phyloP scores from a whole-genome alignment of 371 early-diverging fungal species.

The Rhizopus microsporus region DNA sequence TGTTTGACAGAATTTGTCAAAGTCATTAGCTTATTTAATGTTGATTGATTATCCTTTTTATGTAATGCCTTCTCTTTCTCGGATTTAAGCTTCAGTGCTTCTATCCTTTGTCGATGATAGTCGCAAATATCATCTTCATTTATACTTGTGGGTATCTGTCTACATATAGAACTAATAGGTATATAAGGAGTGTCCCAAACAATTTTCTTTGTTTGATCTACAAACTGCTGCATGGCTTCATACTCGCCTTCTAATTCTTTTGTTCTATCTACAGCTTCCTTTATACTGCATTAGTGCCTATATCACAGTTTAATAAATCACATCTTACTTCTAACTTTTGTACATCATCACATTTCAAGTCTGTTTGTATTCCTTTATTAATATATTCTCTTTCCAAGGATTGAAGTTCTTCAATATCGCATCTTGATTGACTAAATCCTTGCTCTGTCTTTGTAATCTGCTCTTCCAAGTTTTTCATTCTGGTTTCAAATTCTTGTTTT shows the following conservation, averaged over 20 bases:
- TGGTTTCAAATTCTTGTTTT: conserved; percentile 14
- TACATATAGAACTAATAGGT: conserved; percentile 10
- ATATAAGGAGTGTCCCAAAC: conserved; percentile 21
- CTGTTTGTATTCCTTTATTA: conserved; percentile 18
- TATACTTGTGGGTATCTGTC: conserved; percentile 15
- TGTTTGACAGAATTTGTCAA: conserved; percentile 14
- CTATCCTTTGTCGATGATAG: conserved; percentile 14
- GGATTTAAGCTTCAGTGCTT: not conserved
- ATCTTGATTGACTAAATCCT: conserved; percentile 12
- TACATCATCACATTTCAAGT: conserved; percentile 7
- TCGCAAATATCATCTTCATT: conserved; percentile 16
- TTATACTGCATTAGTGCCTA: not conserved
- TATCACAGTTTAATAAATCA: not conserved
- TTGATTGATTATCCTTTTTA: conserved; percentile 10
- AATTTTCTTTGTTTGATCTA: conserved; percentile 10
- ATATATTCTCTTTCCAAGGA: conserved; percentile 17
- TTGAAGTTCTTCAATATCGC: conserved; percentile 16
- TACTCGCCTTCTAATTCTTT: conserved; percentile 3
- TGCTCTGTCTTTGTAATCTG: conserved; percentile 16
- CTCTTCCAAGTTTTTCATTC: conserved; percentile 16
- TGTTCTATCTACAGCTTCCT: not conserved
- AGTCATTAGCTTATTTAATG: conserved; percentile 13
- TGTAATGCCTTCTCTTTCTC: conserved; percentile 3
- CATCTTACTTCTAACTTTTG: not conserved
- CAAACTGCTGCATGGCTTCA: conserved; percentile 3